Conservation (phyloP, 305 asterid species). For the Fraxinus platypoda region DNA sequence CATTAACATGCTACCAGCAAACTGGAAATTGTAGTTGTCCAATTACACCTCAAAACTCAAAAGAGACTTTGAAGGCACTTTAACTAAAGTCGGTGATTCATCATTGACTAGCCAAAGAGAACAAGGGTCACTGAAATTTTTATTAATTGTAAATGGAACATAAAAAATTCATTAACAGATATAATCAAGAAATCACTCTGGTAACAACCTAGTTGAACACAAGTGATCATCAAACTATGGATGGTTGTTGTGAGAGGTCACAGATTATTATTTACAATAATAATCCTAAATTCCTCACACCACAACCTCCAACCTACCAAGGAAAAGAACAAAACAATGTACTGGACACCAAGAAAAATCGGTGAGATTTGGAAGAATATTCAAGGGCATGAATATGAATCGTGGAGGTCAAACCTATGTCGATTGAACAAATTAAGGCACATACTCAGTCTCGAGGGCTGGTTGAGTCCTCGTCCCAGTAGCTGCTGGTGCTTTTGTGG, state of each 20-base stretch:
- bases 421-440: slow-evolving; percentile 27
- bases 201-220: neutral
- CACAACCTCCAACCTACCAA: neutral
- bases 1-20: neutral
- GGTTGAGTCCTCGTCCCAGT: slow-evolving; percentile 69
- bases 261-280: neutral
- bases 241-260: neutral
- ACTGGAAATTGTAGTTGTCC: neutral
- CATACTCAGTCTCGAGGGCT: slow-evolving; percentile 57
- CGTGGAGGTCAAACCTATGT: neutral
- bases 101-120: neutral
- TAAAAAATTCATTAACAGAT: slow-evolving; percentile 3
- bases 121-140: slow-evolving; percentile 2
- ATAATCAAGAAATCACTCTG: neutral
- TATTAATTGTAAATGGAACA: slow-evolving; percentile 28
- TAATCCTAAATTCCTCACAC: neutral
- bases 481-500: slow-evolving; percentile 73
- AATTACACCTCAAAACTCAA: neutral
- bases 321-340: slow-evolving; percentile 1
- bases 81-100: neutral
- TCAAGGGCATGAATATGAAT: neutral
- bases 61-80: neutral
- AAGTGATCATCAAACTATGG: neutral
- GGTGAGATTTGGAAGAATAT: neutral
- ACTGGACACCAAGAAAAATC: neutral